Evolutionary conservation across 768 basidiomycete genomes (phyloP), one percentile per base, ranked within the genome.

Genomic region (Phanerochaete carnosa): DNA sequence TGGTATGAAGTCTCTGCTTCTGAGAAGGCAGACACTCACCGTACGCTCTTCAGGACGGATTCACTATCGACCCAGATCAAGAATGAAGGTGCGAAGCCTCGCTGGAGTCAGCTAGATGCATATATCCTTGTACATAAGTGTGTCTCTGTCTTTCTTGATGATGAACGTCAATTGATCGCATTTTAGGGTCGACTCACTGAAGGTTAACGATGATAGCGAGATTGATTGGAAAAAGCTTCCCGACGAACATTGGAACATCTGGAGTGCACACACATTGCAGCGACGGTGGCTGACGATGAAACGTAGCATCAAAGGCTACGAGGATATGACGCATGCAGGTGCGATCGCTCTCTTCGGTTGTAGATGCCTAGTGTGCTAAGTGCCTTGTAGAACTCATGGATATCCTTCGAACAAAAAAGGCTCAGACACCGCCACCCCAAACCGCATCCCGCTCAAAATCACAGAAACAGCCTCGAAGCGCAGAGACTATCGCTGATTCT

Each of bases 241-340:
- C 1, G 92, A 94, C 69, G 69, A 83, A 16, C 79, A 87, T 60
- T 93, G 91, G 91, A 91, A 93, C 66, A 69, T 91, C 9, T 93
- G 89, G 89, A 93, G 91, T 70, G 84, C 89, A 0, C 92, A 94
- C 67, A 78, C 82, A 15, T 75, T 94, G 35, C 91, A 92, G 65
- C 81, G 90, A 39, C 86, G 90, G 52, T 94, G 91, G 91, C 69
- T 86, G 50, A 88, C 88, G 0, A 84, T 93, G 85, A 93, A 93
- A 68, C 79, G 81, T 59, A 76, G 88, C 56, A 81, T 93, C 60
- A 89, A 88, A 69, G 90, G 88, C 22, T 81, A 83, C 64, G 90
- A 92, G 70, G 83, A 89, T 50, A 92, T 93, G 90, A 81, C 88
- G 1, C 88, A 90, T 69, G 80, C 84, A 74, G 91, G 91, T 89